Conservation (phyloP, 2,329 filamentous ascomycete species). For the Aspergillus sp. region DNA sequence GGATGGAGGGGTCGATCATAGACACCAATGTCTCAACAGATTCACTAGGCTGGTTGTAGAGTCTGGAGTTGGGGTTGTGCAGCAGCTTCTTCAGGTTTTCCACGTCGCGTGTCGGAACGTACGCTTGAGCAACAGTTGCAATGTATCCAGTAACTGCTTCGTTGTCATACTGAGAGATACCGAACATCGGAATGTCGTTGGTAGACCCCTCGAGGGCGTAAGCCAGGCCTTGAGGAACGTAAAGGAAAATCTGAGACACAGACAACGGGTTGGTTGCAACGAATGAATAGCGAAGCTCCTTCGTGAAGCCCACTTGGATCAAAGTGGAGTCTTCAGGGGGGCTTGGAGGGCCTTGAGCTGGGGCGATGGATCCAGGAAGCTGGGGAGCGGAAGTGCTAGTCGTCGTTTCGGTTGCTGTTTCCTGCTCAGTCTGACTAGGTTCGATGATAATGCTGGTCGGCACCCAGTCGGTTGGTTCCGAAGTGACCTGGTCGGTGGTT, state of each 20-base stretch:
- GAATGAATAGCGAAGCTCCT: slow-evolving; percentile 79
- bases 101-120: slow-evolving; percentile 71
- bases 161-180: slow-evolving; percentile 76
- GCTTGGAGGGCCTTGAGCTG: slow-evolving; percentile 58
- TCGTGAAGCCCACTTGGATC: slow-evolving; percentile 83
- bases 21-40: slow-evolving; percentile 72
- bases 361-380: slow-evolving; percentile 74
- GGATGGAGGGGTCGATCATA: slow-evolving; percentile 82
- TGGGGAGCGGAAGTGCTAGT: slow-evolving; percentile 55
- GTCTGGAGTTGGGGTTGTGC: slow-evolving; percentile 65
- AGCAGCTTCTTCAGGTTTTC: slow-evolving; percentile 68
- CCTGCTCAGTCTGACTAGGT: slow-evolving; percentile 25
- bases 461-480: slow-evolving; percentile 21
- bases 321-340: slow-evolving; percentile 65
- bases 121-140: slow-evolving; percentile 75
- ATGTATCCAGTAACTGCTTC: slow-evolving; percentile 67
- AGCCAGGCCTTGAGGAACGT: slow-evolving; percentile 69
- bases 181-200: slow-evolving; percentile 64
- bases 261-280: slow-evolving; percentile 70
- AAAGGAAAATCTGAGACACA: slow-evolving; percentile 80
- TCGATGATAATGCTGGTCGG: slow-evolving; percentile 30
- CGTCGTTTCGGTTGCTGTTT: slow-evolving; percentile 35
- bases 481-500: slow-evolving; percentile 21
- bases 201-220: slow-evolving; percentile 55
- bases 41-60: slow-evolving; percentile 69